Percentiles rank a stretch among this genome's conserved stretches.
These are phyloP conservation scores for Tricholoma matsutake DNA, from an alignment of 768 basidiomycete genomes.

Conservation along the genomic window DNA sequence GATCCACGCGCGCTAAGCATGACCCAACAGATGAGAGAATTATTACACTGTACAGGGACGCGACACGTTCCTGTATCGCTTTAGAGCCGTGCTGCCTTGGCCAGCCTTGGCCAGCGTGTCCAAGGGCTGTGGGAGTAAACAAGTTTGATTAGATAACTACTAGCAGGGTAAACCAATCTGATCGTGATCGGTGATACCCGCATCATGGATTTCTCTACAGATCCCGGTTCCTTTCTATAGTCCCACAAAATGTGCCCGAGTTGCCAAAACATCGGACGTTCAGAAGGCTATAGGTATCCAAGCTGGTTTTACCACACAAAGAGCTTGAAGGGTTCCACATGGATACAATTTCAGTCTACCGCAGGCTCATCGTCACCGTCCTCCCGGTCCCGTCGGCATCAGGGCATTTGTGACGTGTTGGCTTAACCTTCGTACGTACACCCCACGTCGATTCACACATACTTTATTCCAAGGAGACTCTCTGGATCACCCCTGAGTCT, in stretches of 20 bases:
- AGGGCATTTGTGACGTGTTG: background rate
- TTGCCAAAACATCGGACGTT: too few relatives aligned
- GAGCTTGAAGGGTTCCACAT: too few relatives aligned
- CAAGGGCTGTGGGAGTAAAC: background rate
- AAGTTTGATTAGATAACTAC: background rate
- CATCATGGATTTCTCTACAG: background rate
- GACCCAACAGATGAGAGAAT: constrained; percentile 5
- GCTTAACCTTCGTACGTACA: background rate
- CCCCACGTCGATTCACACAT: background rate
- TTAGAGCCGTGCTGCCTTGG: too few relatives aligned
- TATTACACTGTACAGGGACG: constrained; percentile 11
- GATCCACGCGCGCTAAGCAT: constrained; percentile 15
- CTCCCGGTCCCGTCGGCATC: background rate
- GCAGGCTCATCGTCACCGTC: too few relatives aligned
- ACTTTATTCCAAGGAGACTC: background rate
- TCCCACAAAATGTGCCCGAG: too few relatives aligned
- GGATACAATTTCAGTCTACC: too few relatives aligned
- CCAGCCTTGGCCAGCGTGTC: background rate
- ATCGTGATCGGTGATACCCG: too few relatives aligned
- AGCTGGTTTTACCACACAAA: too few relatives aligned
- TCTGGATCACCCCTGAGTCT: background rate
- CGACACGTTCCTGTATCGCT: constrained; percentile 14
- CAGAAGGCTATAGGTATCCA: too few relatives aligned
- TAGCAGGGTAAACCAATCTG: too few relatives aligned
- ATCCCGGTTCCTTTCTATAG: background rate